Evolutionary conservation across 371 early-diverging fungal genomes (phyloP), one percentile per base, ranked within the genome.

Genomic region (Rhizopus stolonifer): DNA sequence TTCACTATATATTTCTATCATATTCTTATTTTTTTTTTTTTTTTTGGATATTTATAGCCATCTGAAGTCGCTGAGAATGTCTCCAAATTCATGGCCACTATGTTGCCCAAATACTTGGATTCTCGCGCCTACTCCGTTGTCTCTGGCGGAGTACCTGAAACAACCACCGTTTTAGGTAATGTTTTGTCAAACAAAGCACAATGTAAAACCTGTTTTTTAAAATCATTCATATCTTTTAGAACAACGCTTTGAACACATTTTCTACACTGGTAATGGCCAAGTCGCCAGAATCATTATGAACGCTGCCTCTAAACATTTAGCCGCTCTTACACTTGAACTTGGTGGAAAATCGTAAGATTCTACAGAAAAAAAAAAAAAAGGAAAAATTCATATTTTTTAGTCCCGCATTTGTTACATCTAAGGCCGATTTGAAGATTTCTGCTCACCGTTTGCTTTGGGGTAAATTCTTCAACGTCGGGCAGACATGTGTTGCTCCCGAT

Each of bases 401-500:
- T 25, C 95, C 94, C 33, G 85, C 83, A 1, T 71, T 92, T 45
- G 68, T 94, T n/a, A 79, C 86, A 38, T 69, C 81, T 23, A 81
- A 84, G 38, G 82, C 79, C 7, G 86, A 92, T 56, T 48, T 90
- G 3, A 67, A 61, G 2, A 60, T 81, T 19, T 78, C 86, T 0
- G 92, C 92, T 4, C 77, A 76, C 39, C 85, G 94, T n/a, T 64
- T 94, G 22, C 65, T 83, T 26, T 94, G 84, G 84, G 89, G 86
- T 40, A 94, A 94, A 65, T 78, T 78, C 54, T 69, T 84, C 60
- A 95, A 94, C 61, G 74, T 72, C 49, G 95, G 95, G 13, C 94
- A 95, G 80, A 91, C 91, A 5, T 94, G 95, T 67, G 82, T 95
- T 42, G 89, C 90, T 9, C 90, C 91, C 26, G 96, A 96, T 64